A percentile compares a stretch with the other conserved stretches of the same genome.
phyloP scores from a whole-genome alignment of 2,329 filamentous ascomycete genomes.

The Trichoderma koningiopsis region DNA sequence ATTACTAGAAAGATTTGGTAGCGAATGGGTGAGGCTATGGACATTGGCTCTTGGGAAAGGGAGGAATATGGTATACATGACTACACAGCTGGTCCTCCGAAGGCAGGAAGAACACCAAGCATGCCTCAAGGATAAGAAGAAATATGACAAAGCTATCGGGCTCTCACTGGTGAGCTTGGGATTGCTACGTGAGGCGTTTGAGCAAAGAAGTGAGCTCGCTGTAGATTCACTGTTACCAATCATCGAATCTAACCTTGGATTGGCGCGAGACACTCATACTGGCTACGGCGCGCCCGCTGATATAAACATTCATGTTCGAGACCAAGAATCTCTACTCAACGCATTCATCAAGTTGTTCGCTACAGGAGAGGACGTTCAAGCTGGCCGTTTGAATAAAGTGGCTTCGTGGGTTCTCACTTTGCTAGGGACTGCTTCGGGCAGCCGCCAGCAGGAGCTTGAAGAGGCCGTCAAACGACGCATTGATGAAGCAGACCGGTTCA shows the following conservation, averaged over 20 bases:
- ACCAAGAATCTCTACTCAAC: neutral
- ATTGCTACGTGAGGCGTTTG: neutral
- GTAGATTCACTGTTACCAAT: neutral
- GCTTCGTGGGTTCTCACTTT: neutral
- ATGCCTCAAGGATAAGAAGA: neutral
- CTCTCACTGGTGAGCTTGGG: neutral
- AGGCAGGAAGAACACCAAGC: neutral
- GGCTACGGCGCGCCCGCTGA: neutral
- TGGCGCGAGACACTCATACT: neutral
- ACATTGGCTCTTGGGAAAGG: too few species aligned
- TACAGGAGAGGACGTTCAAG: neutral
- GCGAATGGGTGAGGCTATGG: too few species aligned
- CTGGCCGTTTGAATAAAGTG: neutral
- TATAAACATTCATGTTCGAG: neutral
- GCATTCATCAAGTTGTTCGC: neutral
- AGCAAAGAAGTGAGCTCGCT: neutral
- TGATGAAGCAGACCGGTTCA: neutral
- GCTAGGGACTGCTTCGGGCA: neutral
- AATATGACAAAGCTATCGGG: neutral
- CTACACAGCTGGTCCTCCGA: neutral
- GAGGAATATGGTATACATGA: neutral
- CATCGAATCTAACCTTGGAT: neutral
- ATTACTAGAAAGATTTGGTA: too few species aligned
- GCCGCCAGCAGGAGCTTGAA: neutral
- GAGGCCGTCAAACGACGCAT: neutral